Conservation (phyloP, 2,329 filamentous ascomycete species). For the Colletotrichum lini region DNA sequence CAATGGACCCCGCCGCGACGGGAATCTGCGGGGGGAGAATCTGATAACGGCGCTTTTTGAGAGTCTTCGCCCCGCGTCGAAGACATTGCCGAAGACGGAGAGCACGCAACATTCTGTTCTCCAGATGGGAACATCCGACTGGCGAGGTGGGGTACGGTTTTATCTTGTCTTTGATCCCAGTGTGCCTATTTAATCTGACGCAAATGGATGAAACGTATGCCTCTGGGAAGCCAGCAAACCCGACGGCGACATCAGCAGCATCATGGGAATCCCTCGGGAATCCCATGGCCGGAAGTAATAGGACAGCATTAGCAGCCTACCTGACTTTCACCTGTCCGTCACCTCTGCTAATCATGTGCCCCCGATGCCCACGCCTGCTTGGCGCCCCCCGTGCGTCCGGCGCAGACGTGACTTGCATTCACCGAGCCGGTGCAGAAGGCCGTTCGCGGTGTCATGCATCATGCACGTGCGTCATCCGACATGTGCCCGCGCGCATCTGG, state of each 20-base stretch:
- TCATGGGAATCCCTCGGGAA: no score
- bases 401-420: no score
- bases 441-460: conserved; percentile 31
- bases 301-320: no score
- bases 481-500: conserved; percentile 13
- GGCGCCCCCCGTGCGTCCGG: neutral
- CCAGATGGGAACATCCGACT: neutral
- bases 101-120: no score
- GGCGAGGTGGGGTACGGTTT: neutral
- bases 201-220: no score
- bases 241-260: no score
- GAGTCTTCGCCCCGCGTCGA: neutral
- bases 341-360: neutral
- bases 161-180: no score
- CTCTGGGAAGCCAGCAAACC: no score
- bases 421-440: neutral
- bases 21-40: neutral
- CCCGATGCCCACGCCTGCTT: neutral
- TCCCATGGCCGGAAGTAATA: no score
- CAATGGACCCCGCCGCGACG: conserved; percentile 2
- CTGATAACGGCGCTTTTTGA: neutral
- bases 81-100: neutral
- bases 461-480: conserved; percentile 29
- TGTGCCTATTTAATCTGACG: no score
- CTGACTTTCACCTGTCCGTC: neutral